These are phyloP conservation scores for Diaporthe citrichinensis DNA, from an alignment of 2,329 filamentous ascomycete genomes.

Conservation along the genomic window DNA sequence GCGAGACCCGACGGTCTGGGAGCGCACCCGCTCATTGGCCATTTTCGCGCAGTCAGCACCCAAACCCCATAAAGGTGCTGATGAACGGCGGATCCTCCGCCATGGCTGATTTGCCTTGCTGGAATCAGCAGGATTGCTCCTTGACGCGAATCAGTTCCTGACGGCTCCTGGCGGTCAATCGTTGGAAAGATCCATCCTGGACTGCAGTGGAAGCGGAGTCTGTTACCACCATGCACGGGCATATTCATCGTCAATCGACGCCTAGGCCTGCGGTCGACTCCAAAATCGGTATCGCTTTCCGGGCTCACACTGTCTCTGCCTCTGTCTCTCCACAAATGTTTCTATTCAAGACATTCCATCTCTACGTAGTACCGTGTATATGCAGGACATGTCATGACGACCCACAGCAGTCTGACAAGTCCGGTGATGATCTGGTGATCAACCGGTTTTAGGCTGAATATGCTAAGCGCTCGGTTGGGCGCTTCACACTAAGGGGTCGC, in stretches of 20 bases:
- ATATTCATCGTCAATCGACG: slow-evolving; percentile 1
- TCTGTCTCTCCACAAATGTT: slow-evolving; percentile 14
- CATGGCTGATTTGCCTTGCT: slow-evolving; percentile 2
- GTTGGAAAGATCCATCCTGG: background rate
- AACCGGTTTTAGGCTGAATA: slow-evolving; percentile 1
- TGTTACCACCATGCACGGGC: background rate
- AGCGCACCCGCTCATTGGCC: slow-evolving; percentile 24
- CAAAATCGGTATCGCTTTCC: background rate
- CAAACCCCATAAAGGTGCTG: slow-evolving; percentile 13
- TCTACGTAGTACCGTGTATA: background rate
- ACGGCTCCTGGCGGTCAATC: slow-evolving; percentile 8
- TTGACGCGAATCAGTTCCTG: background rate
- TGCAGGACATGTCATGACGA: slow-evolving; percentile 17
- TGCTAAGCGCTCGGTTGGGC: slow-evolving; percentile 8
- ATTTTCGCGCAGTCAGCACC: slow-evolving; percentile 23
- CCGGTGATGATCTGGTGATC: slow-evolving; percentile 3
- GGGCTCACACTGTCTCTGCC: background rate
- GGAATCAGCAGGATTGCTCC: background rate
- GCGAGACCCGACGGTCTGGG: slow-evolving; percentile 33
- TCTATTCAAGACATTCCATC: background rate
- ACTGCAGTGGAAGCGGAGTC: background rate
- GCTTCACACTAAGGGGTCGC: background rate
- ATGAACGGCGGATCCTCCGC: background rate
- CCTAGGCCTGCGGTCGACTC: slow-evolving; percentile 4
- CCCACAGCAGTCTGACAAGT: background rate